phyloP scores from a whole-genome alignment of 2,329 filamentous ascomycete species.

The Arthrobotrys iridis region DNA sequence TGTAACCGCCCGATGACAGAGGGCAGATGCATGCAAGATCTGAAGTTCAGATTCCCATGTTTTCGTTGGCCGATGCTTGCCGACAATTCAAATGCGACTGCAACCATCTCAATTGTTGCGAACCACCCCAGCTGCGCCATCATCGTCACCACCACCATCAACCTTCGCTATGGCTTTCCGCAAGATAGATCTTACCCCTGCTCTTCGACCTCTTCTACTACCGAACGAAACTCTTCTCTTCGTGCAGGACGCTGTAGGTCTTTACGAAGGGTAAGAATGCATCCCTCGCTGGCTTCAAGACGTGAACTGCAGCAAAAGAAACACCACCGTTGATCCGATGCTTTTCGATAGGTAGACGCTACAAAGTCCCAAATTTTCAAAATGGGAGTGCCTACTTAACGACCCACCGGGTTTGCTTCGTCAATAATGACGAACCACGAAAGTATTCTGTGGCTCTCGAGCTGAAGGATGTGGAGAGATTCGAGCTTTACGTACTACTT shows the following conservation, averaged over 20 bases:
- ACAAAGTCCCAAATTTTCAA: constrained; percentile 91
- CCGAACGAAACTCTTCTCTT: constrained; percentile 95
- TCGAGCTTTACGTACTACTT: constrained; percentile 79
- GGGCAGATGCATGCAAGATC: too few species aligned
- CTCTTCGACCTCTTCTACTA: constrained; percentile 88
- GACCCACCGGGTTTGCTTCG: constrained; percentile 93
- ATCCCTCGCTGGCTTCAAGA: constrained; percentile 16
- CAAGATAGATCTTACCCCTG: constrained; percentile 90
- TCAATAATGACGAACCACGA: constrained; percentile 86
- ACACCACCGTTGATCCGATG: constrained; percentile 50
- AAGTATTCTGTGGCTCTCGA: constrained; percentile 86
- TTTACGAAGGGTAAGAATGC: constrained; percentile 88
- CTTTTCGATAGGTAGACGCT: constrained; percentile 72
- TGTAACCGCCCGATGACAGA: too few species aligned
- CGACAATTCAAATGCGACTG: constrained; percentile 4
- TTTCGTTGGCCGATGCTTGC: constrained; percentile 33
- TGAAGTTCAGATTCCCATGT: neutral
- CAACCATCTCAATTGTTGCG: neutral
- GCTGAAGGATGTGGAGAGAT: constrained; percentile 87
- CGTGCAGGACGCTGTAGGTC: constrained; percentile 94
- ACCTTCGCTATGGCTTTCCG: constrained; percentile 51
- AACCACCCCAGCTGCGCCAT: neutral
- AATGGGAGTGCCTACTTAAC: constrained; percentile 97
- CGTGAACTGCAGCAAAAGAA: neutral
- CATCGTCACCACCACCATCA: neutral